These are phyloP conservation scores for Emmonsiellopsis sp. DNA, from an alignment of 2,329 filamentous ascomycete genomes.

Conservation along the genomic window DNA sequence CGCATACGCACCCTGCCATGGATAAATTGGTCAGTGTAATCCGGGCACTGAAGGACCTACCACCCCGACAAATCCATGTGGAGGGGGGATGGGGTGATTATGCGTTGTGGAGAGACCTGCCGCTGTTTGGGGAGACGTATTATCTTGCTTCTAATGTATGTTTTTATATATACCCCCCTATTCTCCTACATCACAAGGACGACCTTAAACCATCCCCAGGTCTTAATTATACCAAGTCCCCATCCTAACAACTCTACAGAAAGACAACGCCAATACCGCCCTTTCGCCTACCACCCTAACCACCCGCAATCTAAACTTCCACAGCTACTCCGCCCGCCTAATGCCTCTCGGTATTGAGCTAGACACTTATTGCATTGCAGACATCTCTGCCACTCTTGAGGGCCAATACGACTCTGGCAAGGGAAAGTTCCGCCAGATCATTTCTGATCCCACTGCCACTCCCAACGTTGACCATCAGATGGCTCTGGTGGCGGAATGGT, in stretches of 20 bases:
- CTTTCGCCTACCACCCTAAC: neutral
- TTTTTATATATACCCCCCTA: neutral
- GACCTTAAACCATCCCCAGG: neutral
- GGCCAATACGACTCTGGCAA: slow-evolving; percentile 6
- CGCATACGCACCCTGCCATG: slow-evolving; percentile 4
- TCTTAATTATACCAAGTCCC: neutral
- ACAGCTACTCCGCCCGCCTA: slow-evolving; percentile 4
- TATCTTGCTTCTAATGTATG: neutral
- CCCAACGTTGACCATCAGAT: slow-evolving; percentile 3
- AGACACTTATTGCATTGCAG: slow-evolving; percentile 3
- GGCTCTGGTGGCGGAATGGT: slow-evolving; percentile 3
- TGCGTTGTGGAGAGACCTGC: slow-evolving; percentile 3
- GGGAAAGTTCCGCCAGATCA: slow-evolving; percentile 2
- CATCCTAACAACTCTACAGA: neutral
- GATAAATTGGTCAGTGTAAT: slow-evolving; percentile 3
- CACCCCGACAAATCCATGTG: neutral
- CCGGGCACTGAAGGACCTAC: neutral
- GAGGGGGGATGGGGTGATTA: slow-evolving; percentile 3
- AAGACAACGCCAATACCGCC: neutral
- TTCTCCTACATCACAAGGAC: neutral
- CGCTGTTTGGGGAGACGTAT: slow-evolving; percentile 3
- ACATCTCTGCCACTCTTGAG: slow-evolving; percentile 5
- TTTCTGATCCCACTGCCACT: slow-evolving; percentile 3
- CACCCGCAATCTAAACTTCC: slow-evolving; percentile 1
- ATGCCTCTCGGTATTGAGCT: neutral